A percentile compares a stretch with the other conserved stretches of the same genome.
Conservation (phyloP, 73 alveolate genomes). For the Paramecium biaurelia region DNA sequence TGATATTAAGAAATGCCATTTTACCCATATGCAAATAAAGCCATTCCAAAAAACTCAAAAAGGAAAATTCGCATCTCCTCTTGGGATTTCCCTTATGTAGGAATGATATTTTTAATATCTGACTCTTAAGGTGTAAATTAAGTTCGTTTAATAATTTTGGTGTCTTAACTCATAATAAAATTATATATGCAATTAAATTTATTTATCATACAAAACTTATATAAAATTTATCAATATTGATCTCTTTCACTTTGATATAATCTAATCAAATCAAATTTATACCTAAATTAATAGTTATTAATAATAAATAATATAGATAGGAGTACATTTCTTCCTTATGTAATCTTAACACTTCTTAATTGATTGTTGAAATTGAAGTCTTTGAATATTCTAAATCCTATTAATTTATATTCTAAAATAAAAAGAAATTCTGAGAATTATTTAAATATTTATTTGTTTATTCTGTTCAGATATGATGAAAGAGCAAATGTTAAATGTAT, state of each 20-base stretch:
- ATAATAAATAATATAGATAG: too few species aligned
- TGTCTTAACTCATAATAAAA: background rate
- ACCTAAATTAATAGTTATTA: too few species aligned
- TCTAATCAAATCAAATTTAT: too few species aligned
- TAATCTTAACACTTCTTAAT: background rate
- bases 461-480: background rate
- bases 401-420: background rate
- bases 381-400: background rate
- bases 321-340: too few species aligned
- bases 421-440: background rate
- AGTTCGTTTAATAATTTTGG: background rate
- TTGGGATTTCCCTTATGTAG: background rate
- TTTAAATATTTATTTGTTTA: background rate
- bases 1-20: background rate
- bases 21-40: conserved; percentile 51
- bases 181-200: background rate
- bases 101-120: conserved; percentile 19
- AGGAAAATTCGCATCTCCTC: conserved; percentile 12
- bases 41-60: conserved; percentile 43
- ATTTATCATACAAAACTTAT: background rate
- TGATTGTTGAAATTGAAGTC: background rate
- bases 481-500: background rate
- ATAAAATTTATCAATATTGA: background rate
- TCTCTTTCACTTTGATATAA: background rate
- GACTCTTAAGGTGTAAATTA: conserved; percentile 28